Percentiles rank a stretch among this genome's conserved stretches.
Evolutionary conservation across 371 early-diverging fungal genomes (phyloP).

Genomic region (Mortierella sp.): DNA sequence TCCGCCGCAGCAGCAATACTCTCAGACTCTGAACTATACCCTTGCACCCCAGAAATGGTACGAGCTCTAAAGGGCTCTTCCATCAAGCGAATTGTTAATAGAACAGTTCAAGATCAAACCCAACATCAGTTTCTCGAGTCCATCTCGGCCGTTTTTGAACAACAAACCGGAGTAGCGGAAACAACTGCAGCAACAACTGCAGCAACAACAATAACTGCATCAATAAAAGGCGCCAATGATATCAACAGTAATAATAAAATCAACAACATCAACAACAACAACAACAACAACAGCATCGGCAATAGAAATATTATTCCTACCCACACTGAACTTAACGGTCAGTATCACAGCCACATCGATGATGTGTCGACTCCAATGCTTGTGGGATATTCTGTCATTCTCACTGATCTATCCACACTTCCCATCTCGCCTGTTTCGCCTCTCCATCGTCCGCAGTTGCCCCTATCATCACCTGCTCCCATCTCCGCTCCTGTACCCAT

Average conservation of each 20-base stretch:
- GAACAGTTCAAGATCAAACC: slow-evolving; percentile 19
- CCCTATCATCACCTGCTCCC: slow-evolving; percentile 8
- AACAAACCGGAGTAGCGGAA: slow-evolving; percentile 4
- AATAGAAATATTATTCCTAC: not conserved
- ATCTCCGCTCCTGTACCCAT: not conserved
- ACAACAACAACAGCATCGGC: not conserved
- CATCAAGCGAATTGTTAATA: slow-evolving; percentile 33
- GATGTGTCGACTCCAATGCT: slow-evolving; percentile 4
- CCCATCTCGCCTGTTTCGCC: slow-evolving; percentile 9
- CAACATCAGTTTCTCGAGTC: slow-evolving; percentile 37
- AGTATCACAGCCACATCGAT: slow-evolving; percentile 21
- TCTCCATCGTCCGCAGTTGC: not conserved
- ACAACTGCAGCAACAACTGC: not conserved
- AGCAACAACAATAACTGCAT: slow-evolving; percentile 7
- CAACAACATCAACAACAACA: not conserved
- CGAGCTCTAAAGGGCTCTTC: slow-evolving; percentile 19
- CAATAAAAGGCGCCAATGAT: not conserved
- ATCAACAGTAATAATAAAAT: not conserved
- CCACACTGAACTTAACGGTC: not conserved
- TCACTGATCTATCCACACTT: slow-evolving; percentile 42
- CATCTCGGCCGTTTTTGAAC: slow-evolving; percentile 31
- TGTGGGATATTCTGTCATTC: slow-evolving; percentile 41
- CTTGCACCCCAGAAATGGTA: slow-evolving; percentile 32
- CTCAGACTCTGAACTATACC: slow-evolving; percentile 34
- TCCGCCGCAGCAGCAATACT: slow-evolving; percentile 8